phyloP scores from a whole-genome alignment of 1,284 basidiomycete species.

The Tranzscheliella williamsii region DNA sequence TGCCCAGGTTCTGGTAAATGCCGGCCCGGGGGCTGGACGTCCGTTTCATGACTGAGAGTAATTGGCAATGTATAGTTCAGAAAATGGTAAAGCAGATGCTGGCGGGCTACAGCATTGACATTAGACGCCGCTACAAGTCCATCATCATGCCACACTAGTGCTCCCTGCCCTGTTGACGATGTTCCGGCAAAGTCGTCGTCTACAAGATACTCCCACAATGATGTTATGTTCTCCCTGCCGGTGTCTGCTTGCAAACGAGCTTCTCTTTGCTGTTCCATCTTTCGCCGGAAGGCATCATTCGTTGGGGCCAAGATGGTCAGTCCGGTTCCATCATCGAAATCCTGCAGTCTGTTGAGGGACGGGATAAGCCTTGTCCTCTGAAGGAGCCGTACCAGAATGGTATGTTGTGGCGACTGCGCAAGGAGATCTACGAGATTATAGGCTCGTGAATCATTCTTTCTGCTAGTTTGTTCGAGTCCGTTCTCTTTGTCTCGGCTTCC shows the following conservation, averaged over 20 bases:
- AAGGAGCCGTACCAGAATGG: conserved; percentile 76
- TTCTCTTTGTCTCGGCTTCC: no score
- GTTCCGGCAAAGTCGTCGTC: not conserved
- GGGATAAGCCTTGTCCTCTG: conserved; percentile 87
- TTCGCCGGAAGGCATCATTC: conserved; percentile 65
- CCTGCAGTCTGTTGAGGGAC: conserved; percentile 76
- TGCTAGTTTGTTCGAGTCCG: no score
- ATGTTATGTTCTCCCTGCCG: not conserved
- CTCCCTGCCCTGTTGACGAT: not conserved
- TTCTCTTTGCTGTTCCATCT: conserved; percentile 19
- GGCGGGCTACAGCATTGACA: conserved; percentile 78
- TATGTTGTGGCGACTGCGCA: conserved; percentile 75
- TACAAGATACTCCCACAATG: conserved; percentile 26
- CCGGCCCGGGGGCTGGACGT: conserved; percentile 69
- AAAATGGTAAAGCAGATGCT: conserved; percentile 91
- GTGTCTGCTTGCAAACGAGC: conserved; percentile 1
- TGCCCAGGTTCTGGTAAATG: conserved; percentile 65
- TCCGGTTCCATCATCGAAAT: conserved; percentile 64
- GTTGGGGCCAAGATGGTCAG: conserved; percentile 92
- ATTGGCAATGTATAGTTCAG: conserved; percentile 76
- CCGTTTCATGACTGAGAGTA: conserved; percentile 59
- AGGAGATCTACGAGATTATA: conserved; percentile 83
- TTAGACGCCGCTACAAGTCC: conserved; percentile 65
- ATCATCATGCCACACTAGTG: conserved; percentile 13
- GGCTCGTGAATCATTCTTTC: no score